These are phyloP conservation scores for Parathielavia hyrcaniae DNA, from an alignment of 495 filamentous ascomycete species.

Conservation along the genomic window DNA sequence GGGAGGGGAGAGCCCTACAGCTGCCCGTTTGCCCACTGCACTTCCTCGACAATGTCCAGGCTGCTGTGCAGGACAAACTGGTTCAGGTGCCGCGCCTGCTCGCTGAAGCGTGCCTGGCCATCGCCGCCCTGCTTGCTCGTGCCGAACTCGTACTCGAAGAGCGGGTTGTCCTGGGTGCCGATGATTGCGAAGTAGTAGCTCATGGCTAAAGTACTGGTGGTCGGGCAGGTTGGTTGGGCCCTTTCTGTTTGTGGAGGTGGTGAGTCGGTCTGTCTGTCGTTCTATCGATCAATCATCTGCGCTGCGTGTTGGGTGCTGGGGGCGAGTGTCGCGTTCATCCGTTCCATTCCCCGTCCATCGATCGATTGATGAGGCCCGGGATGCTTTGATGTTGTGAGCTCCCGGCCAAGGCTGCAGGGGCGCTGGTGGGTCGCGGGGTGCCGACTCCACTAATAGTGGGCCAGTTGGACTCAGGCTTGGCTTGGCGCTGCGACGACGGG, in stretches of 20 bases:
- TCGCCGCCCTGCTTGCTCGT: slow-evolving; percentile 91
- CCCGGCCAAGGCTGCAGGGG: slow-evolving; percentile 15
- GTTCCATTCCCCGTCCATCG: neutral
- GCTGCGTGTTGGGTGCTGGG: slow-evolving; percentile 2
- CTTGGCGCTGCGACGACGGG: slow-evolving; percentile 5
- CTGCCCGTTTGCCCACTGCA: slow-evolving; percentile 78
- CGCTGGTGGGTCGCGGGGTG: slow-evolving; percentile 23
- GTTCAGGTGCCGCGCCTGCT: slow-evolving; percentile 85
- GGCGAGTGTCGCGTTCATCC: neutral
- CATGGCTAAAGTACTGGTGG: slow-evolving; percentile 47
- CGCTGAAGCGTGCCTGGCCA: slow-evolving; percentile 77
- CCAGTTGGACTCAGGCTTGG: too few relatives aligned
- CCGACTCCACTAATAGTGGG: neutral
- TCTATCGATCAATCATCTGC: slow-evolving; percentile 32
- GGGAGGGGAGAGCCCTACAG: slow-evolving; percentile 50
- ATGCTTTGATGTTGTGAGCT: slow-evolving; percentile 6
- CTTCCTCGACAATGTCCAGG: slow-evolving; percentile 89
- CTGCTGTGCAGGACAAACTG: slow-evolving; percentile 93
- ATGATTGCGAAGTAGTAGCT: slow-evolving; percentile 96
- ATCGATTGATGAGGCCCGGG: neutral
- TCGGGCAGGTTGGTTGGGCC: too few relatives aligned
- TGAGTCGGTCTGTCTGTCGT: neutral
- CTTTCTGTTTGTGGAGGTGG: neutral
- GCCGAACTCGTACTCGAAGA: slow-evolving; percentile 94
- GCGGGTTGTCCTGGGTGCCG: slow-evolving; percentile 85